These are phyloP conservation scores for Staphylotrichum longicolle DNA, from an alignment of 495 filamentous ascomycete species.

Conservation along the genomic window DNA sequence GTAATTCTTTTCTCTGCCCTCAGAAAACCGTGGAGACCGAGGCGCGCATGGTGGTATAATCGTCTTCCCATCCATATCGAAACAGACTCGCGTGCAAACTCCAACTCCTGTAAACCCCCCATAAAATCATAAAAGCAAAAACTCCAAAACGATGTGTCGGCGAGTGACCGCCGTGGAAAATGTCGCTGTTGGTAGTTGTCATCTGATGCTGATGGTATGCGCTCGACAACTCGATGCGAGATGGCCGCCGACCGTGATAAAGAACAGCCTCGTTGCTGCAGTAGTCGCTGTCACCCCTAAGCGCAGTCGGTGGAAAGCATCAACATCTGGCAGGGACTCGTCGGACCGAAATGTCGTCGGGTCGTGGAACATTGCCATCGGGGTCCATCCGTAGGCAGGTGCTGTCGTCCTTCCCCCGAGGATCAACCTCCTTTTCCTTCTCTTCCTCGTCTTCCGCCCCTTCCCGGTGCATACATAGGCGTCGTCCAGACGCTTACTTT, in stretches of 20 bases:
- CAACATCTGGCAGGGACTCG: too few relatives aligned
- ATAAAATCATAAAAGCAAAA: background rate
- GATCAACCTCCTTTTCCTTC: background rate
- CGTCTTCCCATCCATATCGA: constrained; percentile 10
- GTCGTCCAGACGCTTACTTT: constrained; percentile 37
- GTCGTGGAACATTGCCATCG: too few relatives aligned
- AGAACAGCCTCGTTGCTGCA: too few relatives aligned
- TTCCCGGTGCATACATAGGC: background rate
- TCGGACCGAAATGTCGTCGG: too few relatives aligned
- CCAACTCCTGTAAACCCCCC: constrained; percentile 9
- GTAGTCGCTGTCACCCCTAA: too few relatives aligned
- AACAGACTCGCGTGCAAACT: constrained; percentile 3
- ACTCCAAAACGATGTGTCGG: constrained; percentile 1
- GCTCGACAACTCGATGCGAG: too few relatives aligned
- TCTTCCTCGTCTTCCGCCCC: background rate
- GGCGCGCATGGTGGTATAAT: constrained; percentile 18
- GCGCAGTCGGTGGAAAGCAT: too few relatives aligned
- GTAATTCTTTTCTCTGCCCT: constrained; percentile 7
- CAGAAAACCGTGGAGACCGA: constrained; percentile 4
- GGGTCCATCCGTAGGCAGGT: too few relatives aligned
- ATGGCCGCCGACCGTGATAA: too few relatives aligned
- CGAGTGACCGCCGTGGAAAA: background rate
- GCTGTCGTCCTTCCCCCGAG: background rate
- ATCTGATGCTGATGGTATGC: too few relatives aligned
- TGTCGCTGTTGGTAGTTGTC: background rate